Conservation (phyloP, 129 eudicot genomes). For the Helianthus tuberosus region DNA sequence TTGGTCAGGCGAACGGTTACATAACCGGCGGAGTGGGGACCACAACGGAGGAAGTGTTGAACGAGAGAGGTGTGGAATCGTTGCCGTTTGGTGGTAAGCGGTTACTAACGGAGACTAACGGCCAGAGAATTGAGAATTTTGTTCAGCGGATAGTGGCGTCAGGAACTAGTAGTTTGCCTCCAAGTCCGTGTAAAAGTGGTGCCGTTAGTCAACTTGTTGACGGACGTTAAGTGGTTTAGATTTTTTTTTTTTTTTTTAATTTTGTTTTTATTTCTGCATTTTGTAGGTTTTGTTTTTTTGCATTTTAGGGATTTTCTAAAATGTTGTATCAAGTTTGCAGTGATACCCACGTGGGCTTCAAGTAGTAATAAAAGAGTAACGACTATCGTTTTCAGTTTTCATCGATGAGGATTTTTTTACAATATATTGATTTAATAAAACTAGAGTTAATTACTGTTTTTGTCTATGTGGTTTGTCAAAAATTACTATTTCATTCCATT, state of each 20-base stretch:
- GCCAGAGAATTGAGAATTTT: conserved; percentile 70
- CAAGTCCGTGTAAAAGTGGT: conserved; percentile 87
- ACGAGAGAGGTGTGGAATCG: conserved; percentile 75
- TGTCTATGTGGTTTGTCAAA: no score
- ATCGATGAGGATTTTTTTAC: no score
- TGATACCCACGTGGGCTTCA: conserved; percentile 20
- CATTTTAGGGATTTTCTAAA: conserved; percentile 18
- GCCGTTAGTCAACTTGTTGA: conserved; percentile 75
- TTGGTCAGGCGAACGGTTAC: conserved; percentile 70
- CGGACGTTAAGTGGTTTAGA: conserved; percentile 64
- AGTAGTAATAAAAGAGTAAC: conserved; percentile 4
- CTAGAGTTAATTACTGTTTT: no score
- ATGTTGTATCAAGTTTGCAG: conserved; percentile 32
- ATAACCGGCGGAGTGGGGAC: conserved; percentile 35
- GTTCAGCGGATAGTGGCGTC: conserved; percentile 80
- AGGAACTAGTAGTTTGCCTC: conserved; percentile 73
- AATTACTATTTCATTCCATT: no score
- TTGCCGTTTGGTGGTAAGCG: conserved; percentile 95
- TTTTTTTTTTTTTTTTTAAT: not conserved
- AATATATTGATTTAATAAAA: no score
- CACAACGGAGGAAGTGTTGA: conserved; percentile 48
- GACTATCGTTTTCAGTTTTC: not conserved
- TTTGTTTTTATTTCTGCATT: not conserved
- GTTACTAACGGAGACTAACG: conserved; percentile 84
- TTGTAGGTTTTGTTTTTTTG: conserved; percentile 6